A percentile compares a stretch with the other conserved stretches of the same genome.
Conservation (phyloP, 2,329 filamentous ascomycete genomes). For the Aspergillus novoparasiticus region DNA sequence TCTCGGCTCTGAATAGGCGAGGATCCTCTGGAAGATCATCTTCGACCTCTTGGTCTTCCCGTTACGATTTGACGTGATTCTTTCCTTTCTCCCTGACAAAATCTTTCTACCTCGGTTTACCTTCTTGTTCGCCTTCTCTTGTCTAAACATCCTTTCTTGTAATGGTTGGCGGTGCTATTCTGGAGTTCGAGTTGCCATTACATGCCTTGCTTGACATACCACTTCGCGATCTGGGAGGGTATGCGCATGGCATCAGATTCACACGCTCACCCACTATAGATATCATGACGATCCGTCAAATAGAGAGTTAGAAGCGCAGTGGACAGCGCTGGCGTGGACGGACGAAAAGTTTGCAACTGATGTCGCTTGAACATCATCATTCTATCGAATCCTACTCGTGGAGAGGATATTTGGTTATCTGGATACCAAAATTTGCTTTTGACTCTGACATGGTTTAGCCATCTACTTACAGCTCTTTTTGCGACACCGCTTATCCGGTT, state of each 20-base stretch:
- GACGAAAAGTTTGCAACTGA: conserved; percentile 19
- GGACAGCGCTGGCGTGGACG: conserved; percentile 20
- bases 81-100: conserved; percentile 7
- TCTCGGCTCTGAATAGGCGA: neutral
- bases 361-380: conserved; percentile 12
- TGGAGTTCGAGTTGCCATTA: conserved; percentile 22
- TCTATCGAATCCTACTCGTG: neutral
- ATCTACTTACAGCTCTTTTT: neutral
- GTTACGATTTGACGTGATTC: conserved; percentile 29
- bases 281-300: conserved; percentile 21
- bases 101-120: neutral
- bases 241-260: conserved; percentile 21
- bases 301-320: conserved; percentile 26
- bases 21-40: neutral
- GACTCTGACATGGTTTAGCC: conserved; percentile 12
- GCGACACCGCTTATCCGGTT: conserved; percentile 3
- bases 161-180: conserved; percentile 21
- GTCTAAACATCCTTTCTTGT: conserved; percentile 6
- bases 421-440: conserved; percentile 10
- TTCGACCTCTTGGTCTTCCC: conserved; percentile 10
- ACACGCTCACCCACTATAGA: conserved; percentile 26
- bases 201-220: conserved; percentile 16
- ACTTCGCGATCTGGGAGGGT: conserved; percentile 22
- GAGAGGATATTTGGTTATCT: conserved; percentile 7
- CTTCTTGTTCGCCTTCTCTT: conserved; percentile 3